These are phyloP conservation scores for Chrysoporthe deuterocubensis DNA, from an alignment of 2,329 filamentous ascomycete species.

Conservation along the genomic window DNA sequence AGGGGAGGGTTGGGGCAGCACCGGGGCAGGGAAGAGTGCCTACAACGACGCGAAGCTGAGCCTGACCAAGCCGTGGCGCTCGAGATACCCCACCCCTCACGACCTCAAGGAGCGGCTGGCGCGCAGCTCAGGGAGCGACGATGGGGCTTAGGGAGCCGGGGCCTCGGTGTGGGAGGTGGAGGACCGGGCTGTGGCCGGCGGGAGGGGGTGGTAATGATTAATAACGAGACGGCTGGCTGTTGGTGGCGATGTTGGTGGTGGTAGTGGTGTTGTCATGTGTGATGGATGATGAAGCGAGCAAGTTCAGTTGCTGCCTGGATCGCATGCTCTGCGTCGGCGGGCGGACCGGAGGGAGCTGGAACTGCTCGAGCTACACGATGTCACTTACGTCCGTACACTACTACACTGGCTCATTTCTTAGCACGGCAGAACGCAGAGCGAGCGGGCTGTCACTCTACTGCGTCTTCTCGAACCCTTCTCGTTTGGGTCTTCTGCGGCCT, in stretches of 20 bases:
- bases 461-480: background rate
- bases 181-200: slow-evolving; percentile 2
- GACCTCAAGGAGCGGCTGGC: slow-evolving; percentile 24
- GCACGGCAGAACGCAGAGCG: background rate
- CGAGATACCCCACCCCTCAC: slow-evolving; percentile 27
- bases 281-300: background rate
- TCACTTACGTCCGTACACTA: background rate
- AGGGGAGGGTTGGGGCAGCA: background rate
- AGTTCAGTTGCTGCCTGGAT: background rate
- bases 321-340: background rate
- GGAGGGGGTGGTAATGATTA: background rate
- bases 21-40: background rate
- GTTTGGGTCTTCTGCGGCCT: background rate
- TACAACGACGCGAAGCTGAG: slow-evolving; percentile 25
- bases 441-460: background rate
- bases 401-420: background rate
- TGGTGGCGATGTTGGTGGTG: background rate
- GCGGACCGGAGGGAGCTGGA: background rate
- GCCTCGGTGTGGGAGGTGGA: slow-evolving; percentile 21
- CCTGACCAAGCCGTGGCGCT: slow-evolving; percentile 27
- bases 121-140: background rate
- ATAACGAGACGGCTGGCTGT: background rate
- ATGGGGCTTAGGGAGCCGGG: slow-evolving; percentile 15
- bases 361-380: background rate
- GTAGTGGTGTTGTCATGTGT: background rate